Conservation (phyloP, 164 flowering plant species). For the Vitis amurensis region DNA sequence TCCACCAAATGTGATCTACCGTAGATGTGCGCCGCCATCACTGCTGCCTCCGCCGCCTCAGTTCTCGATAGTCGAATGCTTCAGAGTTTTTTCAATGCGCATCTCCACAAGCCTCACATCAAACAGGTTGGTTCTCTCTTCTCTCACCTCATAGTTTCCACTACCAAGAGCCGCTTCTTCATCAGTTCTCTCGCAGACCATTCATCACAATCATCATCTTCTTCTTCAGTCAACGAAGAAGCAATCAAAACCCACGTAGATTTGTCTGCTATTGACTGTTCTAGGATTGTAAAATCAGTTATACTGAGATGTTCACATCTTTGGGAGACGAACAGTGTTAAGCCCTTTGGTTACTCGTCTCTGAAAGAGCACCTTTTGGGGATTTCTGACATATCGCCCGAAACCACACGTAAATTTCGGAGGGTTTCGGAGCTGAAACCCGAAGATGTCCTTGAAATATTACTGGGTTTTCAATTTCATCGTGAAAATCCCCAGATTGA, state of each 20-base stretch:
- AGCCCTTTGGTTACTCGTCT: slow-evolving; percentile 19
- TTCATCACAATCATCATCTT: slow-evolving; percentile 1
- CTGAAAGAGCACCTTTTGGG: slow-evolving; percentile 45
- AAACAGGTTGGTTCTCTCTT: slow-evolving; percentile 21
- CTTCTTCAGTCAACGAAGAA: background rate
- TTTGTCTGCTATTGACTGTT: slow-evolving; percentile 12
- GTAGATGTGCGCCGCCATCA: too few relatives aligned
- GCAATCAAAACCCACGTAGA: slow-evolving; percentile 20
- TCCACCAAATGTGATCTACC: too few relatives aligned
- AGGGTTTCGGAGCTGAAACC: slow-evolving; percentile 51
- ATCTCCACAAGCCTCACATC: slow-evolving; percentile 3
- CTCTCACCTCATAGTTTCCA: slow-evolving; percentile 3
- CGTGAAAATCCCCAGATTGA: slow-evolving; percentile 22
- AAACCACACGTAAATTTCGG: slow-evolving; percentile 48
- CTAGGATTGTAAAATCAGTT: slow-evolving; percentile 39
- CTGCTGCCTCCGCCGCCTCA: background rate
- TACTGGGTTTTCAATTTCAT: slow-evolving; percentile 45
- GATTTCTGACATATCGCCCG: slow-evolving; percentile 53
- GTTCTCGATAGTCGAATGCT: slow-evolving; percentile 14
- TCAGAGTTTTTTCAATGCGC: slow-evolving; percentile 7
- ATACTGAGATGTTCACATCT: slow-evolving; percentile 37
- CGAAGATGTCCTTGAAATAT: slow-evolving; percentile 58
- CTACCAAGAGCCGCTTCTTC: background rate
- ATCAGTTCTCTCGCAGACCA: slow-evolving; percentile 9
- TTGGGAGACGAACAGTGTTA: slow-evolving; percentile 33